Conservation (phyloP, 768 basidiomycete genomes). For the Tephrocybe sp. region DNA sequence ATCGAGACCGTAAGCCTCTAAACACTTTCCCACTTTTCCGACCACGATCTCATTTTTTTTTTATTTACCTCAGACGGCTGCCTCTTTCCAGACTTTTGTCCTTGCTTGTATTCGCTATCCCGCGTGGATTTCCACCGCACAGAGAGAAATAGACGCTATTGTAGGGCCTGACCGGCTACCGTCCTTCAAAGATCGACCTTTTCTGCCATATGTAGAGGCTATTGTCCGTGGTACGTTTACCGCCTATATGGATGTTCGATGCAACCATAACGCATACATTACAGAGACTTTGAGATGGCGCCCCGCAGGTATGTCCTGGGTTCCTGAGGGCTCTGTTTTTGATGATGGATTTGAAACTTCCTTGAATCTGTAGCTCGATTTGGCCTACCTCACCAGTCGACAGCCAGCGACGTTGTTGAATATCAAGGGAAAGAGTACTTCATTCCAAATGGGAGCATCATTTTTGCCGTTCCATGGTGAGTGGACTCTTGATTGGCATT, state of each 20-base stretch:
- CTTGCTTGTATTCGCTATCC: slow-evolving; percentile 40
- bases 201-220: slow-evolving; percentile 35
- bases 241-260: neutral
- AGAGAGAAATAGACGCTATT: slow-evolving; percentile 38
- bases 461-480: neutral
- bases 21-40: no score
- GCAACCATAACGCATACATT: neutral
- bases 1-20: neutral
- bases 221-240: slow-evolving; percentile 19
- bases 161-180: slow-evolving; percentile 35
- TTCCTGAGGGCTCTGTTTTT: neutral
- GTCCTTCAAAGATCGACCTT: slow-evolving; percentile 24
- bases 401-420: neutral
- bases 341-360: neutral
- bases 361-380: neutral
- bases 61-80: slow-evolving; percentile 25
- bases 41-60: neutral
- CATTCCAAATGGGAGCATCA: slow-evolving; percentile 1
- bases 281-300: neutral
- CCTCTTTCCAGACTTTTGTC: slow-evolving; percentile 30
- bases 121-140: slow-evolving; percentile 31
- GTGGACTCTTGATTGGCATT: neutral
- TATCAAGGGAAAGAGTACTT: neutral
- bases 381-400: neutral
- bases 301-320: neutral